A percentile compares a stretch with the other conserved stretches of the same genome.
These are phyloP conservation scores for Zygotorulaspora mrakii DNA, from an alignment of 1,139 yeast species.

Conservation along the genomic window DNA sequence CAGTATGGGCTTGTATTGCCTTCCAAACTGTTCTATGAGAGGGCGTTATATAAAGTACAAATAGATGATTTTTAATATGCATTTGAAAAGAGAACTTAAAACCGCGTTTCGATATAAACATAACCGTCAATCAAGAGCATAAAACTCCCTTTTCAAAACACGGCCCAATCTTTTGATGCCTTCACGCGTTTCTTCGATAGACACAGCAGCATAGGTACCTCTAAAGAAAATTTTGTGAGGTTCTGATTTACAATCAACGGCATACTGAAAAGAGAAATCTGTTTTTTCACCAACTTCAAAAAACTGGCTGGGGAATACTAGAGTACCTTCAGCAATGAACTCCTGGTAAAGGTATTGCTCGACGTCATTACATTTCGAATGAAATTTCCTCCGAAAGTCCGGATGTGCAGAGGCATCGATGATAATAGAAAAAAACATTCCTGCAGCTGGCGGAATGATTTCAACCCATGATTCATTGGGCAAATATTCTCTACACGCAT, in stretches of 20 bases:
- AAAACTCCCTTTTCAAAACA: constrained; percentile 47
- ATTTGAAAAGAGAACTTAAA: no score
- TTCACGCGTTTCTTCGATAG: constrained; percentile 48
- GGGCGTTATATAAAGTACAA: no score
- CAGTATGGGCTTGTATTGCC: no score
- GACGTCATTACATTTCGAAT: constrained; percentile 46
- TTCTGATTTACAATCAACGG: no score
- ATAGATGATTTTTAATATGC: no score
- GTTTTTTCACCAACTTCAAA: constrained; percentile 47
- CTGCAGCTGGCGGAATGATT: constrained; percentile 56
- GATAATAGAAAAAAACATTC: constrained; percentile 58
- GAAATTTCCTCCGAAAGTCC: constrained; percentile 44
- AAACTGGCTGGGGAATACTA: constrained; percentile 63
- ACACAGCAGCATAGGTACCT: constrained; percentile 69
- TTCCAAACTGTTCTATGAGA: no score
- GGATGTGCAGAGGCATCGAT: constrained; percentile 59
- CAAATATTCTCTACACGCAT: constrained; percentile 45
- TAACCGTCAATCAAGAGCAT: no score
- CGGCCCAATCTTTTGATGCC: constrained; percentile 58
- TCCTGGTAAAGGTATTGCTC: constrained; percentile 49
- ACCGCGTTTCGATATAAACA: no score
- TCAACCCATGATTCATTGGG: constrained; percentile 38
- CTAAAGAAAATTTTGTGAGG: constrained; percentile 52
- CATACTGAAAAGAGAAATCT: constrained; percentile 36
- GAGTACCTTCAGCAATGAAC: constrained; percentile 47